phyloP scores from a whole-genome alignment of 2,329 filamentous ascomycete species.

The Pestalotiopsis sp. region DNA sequence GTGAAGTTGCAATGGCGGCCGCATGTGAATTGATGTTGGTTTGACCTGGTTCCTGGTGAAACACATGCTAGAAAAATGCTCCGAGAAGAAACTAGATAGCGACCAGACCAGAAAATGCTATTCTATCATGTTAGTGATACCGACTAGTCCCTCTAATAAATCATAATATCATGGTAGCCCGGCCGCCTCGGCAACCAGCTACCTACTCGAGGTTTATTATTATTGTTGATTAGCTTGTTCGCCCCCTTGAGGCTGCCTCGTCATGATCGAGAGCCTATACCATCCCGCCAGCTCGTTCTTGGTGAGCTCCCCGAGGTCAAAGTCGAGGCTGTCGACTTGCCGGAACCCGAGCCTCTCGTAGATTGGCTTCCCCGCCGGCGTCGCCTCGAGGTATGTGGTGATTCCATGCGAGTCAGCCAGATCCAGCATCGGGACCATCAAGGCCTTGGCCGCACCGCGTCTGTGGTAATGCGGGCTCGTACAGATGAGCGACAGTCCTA shows the following conservation, averaged over 20 bases:
- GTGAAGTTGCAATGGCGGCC: neutral
- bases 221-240: neutral
- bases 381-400: slow-evolving; percentile 41
- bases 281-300: slow-evolving; percentile 15
- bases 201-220: slow-evolving; percentile 20
- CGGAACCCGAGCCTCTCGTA: slow-evolving; percentile 42
- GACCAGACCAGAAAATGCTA: neutral
- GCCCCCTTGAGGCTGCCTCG: slow-evolving; percentile 24
- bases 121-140: neutral
- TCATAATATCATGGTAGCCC: neutral
- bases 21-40: neutral
- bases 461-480: slow-evolving; percentile 37
- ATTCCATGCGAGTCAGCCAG: slow-evolving; percentile 36
- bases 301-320: slow-evolving; percentile 25
- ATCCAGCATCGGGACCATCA: slow-evolving; percentile 37
- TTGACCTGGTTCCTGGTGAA: neutral
- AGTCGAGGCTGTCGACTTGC: slow-evolving; percentile 33
- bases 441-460: slow-evolving; percentile 35
- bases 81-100: neutral
- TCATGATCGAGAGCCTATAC: slow-evolving; percentile 30
- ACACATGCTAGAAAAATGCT: neutral
- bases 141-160: neutral
- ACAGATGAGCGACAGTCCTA: slow-evolving; percentile 39
- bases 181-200: neutral
- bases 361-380: slow-evolving; percentile 34